Conservation (phyloP, 1,284 basidiomycete genomes). For the Grifola frondosa region DNA sequence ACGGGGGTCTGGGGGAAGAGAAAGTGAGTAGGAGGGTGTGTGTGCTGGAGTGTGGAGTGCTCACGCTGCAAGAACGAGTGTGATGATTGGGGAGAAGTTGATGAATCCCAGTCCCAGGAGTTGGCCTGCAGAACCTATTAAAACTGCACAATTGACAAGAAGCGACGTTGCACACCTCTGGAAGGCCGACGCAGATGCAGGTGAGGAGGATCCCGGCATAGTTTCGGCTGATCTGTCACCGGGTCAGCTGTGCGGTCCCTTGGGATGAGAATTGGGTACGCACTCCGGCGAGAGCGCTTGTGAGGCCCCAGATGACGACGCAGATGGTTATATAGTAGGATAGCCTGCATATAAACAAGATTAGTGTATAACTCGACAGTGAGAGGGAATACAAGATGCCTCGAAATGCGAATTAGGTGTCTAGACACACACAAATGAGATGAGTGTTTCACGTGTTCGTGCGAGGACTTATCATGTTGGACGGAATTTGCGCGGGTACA, state of each 20-base stretch:
- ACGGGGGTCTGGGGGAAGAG: constrained; percentile 51
- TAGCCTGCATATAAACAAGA: constrained; percentile 39
- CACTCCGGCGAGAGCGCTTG: constrained; percentile 61
- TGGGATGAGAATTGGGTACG: background rate
- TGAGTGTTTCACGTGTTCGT: no score
- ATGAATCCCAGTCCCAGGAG: constrained; percentile 68
- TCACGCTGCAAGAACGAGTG: constrained; percentile 62
- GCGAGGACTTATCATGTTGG: constrained; percentile 63
- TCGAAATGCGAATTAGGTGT: constrained; percentile 47
- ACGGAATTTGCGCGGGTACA: constrained; percentile 62
- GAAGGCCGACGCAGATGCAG: constrained; percentile 61
- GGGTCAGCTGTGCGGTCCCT: constrained; percentile 43
- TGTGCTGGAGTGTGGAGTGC: constrained; percentile 30
- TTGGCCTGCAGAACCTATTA: constrained; percentile 41
- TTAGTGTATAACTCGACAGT: background rate
- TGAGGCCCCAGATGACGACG: constrained; percentile 63
- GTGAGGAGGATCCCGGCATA: constrained; percentile 58
- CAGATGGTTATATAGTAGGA: constrained; percentile 62
- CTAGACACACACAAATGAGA: no score
- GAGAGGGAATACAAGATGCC: constrained; percentile 31
- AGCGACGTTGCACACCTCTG: constrained; percentile 47
- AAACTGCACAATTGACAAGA: background rate
- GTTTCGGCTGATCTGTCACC: no score
- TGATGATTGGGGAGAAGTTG: constrained; percentile 70
- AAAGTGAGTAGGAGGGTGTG: background rate